A percentile compares a stretch with the other conserved stretches of the same genome.
Conservation (phyloP, 2,329 filamentous ascomycete species). For the Cladosporium sp. region DNA sequence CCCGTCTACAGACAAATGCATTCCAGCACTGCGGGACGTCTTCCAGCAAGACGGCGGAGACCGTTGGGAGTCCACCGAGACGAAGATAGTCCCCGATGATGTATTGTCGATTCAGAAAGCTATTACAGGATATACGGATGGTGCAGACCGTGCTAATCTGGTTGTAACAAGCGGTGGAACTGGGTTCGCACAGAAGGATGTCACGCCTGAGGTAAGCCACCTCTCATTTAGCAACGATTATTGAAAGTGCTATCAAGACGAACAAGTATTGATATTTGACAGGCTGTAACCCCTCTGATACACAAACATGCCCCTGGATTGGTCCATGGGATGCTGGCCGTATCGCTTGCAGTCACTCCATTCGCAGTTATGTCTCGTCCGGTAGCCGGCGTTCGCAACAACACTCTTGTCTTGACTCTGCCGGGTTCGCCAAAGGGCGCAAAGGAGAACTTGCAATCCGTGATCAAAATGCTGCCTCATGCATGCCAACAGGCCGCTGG, state of each 20-base stretch:
- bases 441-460: constrained; percentile 83
- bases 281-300: constrained; percentile 76
- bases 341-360: constrained; percentile 80
- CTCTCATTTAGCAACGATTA: too few relatives aligned
- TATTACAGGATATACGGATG: constrained; percentile 71
- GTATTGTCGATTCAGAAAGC: constrained; percentile 68
- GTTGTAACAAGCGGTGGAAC: constrained; percentile 90
- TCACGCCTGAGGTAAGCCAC: constrained; percentile 76
- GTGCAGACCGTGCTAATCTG: constrained; percentile 58
- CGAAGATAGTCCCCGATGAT: constrained; percentile 76
- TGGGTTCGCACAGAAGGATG: constrained; percentile 80
- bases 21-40: constrained; percentile 61
- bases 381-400: constrained; percentile 80
- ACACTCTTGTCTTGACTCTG: constrained; percentile 78
- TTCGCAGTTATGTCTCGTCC: constrained; percentile 98
- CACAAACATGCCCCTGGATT: constrained; percentile 84
- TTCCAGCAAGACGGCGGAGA: constrained; percentile 62
- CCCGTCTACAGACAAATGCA: constrained; percentile 72
- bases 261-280: not conserved
- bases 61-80: constrained; percentile 67
- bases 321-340: constrained; percentile 89
- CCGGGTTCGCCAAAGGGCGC: constrained; percentile 95
- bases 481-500: constrained; percentile 89
- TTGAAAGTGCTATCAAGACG: too few relatives aligned
- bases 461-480: constrained; percentile 88